Evolutionary conservation across 495 filamentous ascomycete species (phyloP), one percentile per base, ranked within the genome.

Genomic region (Penicillium bialowiezense): DNA sequence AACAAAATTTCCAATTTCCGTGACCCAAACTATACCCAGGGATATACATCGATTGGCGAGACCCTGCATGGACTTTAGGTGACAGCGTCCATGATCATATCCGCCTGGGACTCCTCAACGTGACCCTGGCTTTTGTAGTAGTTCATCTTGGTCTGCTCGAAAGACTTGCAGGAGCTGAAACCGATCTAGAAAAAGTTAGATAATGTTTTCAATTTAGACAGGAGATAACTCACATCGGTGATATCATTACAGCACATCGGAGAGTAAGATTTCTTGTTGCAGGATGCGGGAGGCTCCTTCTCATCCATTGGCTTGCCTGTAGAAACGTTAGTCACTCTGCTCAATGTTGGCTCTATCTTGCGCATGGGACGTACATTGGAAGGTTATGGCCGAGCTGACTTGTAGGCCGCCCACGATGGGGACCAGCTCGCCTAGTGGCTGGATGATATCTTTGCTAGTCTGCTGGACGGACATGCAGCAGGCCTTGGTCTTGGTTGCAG

Each of bases 231-330:
- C 56, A 70, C 66, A 17, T 13, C 19, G 3, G n/a, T 14, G 0
- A 36, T 23, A 9, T 41, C 52, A 24, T 42, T 21, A 52, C 68
- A 72, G 44, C 69, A 72, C 66, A 72, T 69, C 7, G 68, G 55
- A 3, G 34, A 21, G 26, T 47, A 54, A 17, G 48, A 55, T 17
- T 59, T 29, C 7, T 47, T 41, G 0, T 44, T 7, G 45, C 69
- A 72, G 5, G 50, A n/a, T 5, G 50, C 35, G 8, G 62, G 60
- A 0, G 44, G 26, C 0, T 56, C 54, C 1, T 46, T 6, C 7
- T 48, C 39, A 0, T 2, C 15, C 65, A 73, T 73, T 2, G 12
- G 3, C 3, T 60, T 51, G 46, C 55, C 60, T 64, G 29, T 23
- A 10, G 10, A 5, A n/a, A 10, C 23, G n/a, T 29, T 15, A 20